Base-by-base conservation (phyloP, 441 rosid species). In the Pelargonium citronellum region DNA sequence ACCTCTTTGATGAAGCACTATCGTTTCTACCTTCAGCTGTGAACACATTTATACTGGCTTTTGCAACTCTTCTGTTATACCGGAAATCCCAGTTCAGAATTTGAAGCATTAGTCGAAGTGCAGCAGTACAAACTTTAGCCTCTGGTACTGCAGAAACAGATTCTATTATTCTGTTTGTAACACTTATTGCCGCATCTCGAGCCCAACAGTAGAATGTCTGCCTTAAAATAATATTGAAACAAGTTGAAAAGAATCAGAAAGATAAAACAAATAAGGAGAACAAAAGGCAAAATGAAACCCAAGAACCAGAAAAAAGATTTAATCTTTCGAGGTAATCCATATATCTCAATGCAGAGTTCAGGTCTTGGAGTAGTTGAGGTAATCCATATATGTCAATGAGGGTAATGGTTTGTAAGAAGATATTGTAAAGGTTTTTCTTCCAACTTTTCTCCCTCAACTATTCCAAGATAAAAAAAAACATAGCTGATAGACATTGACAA, bases 81-180 rank as follows among this genome's bases (percentile, higher is more conserved):
- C 73, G 88, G 77, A 95, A 95, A 76, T 92, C 99, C 98, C 99
- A 92, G 75, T 87, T 92, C 67, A 92, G 86, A 74, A 95, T 89
- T 78, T 92, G 99, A 82, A 87, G 89, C 97, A 92, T 89, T 75
- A 92, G 87, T 69, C 89, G 85, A 71, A 92, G 80, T 4, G 87
- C 87, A 75, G 93, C 95, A 69, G 87, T 88, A 81, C 97, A 90
- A 76, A 87, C 99, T 86, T 89, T 90, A 69, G 80, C 95, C 84
- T 95, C 96, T 68, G 86, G 91, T 74, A 82, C 83, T 70, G 66
- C 87, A 70, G 82, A 77, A 81, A 79, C 81, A 70, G 95, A 89
- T 74, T 84, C 93, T n/a, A 78, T 73, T 76, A 92, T 87, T 83
- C 81, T 84, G 64, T 78, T 85, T 77, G 99, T 83, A 70, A 88